Evolutionary conservation across 129 eudicot genomes (phyloP).

Genomic region (Scalesia atractyloides): DNA sequence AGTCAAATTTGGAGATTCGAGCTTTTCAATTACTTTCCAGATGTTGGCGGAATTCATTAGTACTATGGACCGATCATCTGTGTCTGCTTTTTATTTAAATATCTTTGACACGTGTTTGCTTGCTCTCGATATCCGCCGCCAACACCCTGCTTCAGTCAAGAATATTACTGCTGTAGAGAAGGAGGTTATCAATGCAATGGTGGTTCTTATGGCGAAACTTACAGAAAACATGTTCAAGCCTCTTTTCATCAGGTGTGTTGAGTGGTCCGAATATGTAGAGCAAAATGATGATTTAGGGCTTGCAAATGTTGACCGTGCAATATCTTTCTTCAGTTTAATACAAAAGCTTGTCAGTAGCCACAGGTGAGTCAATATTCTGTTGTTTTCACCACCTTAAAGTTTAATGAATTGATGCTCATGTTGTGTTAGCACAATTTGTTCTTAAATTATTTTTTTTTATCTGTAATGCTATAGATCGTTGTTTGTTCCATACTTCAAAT

Average conservation of each 20-base stretch:
- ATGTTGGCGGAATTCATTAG: conserved; percentile 63
- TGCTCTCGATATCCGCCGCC: conserved; percentile 86
- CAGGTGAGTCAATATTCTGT: conserved; percentile 41
- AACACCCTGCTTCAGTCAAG: conserved; percentile 51
- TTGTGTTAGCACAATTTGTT: background rate
- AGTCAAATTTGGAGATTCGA: conserved; percentile 57
- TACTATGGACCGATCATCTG: conserved; percentile 74
- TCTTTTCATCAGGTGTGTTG: conserved; percentile 82
- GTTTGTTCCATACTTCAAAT: conserved; percentile 92
- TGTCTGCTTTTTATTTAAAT: conserved; percentile 55
- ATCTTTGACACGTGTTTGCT: conserved; percentile 71
- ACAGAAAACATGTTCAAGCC: conserved; percentile 97
- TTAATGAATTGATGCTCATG: background rate
- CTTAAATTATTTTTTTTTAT: background rate
- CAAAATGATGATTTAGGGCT: conserved; percentile 42
- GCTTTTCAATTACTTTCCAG: conserved; percentile 65
- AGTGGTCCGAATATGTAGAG: conserved; percentile 68
- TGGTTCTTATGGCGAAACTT: conserved; percentile 67
- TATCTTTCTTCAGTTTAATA: conserved; percentile 74
- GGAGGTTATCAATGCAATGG: conserved; percentile 62
- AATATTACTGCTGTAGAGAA: conserved; percentile 64
- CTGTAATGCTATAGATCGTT: conserved; percentile 51
- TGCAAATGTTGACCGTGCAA: conserved; percentile 51
- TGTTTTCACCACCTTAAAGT: background rate
- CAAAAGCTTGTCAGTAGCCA: conserved; percentile 80